Evolutionary conservation across 1,139 yeast genomes (phyloP).

Genomic region (Candida smagusa): DNA sequence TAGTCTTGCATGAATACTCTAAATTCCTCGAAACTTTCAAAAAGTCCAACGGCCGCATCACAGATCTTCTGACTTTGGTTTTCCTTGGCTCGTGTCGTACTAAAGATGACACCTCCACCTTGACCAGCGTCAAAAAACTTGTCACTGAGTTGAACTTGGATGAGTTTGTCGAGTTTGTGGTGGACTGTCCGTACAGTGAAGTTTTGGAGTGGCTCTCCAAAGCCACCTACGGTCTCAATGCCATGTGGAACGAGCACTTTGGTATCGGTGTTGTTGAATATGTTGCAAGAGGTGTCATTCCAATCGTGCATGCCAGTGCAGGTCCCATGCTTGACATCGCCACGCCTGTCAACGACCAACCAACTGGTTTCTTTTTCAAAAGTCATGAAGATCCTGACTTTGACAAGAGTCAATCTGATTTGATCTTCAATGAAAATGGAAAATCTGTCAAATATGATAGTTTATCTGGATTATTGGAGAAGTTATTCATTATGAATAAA

Average conservation of each 20-base stretch:
- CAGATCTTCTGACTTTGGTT: constrained; percentile 50
- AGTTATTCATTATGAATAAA: constrained; percentile 42
- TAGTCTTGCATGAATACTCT: constrained; percentile 63
- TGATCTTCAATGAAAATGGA: not conserved
- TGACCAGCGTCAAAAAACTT: constrained; percentile 43
- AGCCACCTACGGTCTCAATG: constrained; percentile 79
- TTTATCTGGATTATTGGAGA: constrained; percentile 32
- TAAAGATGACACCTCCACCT: constrained; percentile 59
- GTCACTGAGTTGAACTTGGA: constrained; percentile 48
- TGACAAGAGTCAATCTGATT: constrained; percentile 11
- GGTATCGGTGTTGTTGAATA: constrained; percentile 98
- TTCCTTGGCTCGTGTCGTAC: constrained; percentile 85
- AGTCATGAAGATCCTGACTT: constrained; percentile 59
- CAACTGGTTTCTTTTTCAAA: constrained; percentile 74
- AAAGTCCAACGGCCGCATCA: constrained; percentile 17
- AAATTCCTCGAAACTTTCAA: constrained; percentile 36
- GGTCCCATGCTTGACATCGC: constrained; percentile 92
- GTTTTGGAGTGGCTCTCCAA: constrained; percentile 54
- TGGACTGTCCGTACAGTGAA: constrained; percentile 71
- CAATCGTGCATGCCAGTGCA: constrained; percentile 89
- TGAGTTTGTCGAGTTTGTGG: constrained; percentile 58
- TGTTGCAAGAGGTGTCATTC: constrained; percentile 80
- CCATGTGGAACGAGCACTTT: constrained; percentile 99
- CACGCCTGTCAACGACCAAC: constrained; percentile 15
- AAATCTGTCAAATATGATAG: constrained; percentile 31